Evolutionary conservation across 2,329 filamentous ascomycete species (phyloP), one percentile per base, ranked within the genome.

Genomic region (Metarhizium humberi): DNA sequence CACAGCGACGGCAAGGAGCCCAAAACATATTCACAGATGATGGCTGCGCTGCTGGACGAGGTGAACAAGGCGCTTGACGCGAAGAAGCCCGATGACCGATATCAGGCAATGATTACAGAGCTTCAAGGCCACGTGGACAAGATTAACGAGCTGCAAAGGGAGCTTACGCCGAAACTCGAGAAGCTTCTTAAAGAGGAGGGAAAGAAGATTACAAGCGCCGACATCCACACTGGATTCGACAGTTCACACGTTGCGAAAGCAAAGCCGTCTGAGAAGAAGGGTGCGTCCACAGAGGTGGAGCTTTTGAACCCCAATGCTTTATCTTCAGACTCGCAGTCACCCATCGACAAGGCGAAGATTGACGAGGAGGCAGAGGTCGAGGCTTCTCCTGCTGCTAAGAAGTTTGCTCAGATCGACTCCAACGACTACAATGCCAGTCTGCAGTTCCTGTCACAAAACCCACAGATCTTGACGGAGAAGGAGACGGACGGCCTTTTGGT

Each of bases 11-110:
- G 87, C 62, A 82, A 87, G 68, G 84, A 79, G 65, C 83, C 89
- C 63, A 90, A 89, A 0, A 87, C 86, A 14, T 99, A 96, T 68
- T 94, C 90, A 43, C 90, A 95, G 76, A 99, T 99, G 94, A 92
- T 99, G 87, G 89, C 89, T n/a, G 84, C 86, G n/a, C 73, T 99
- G 64, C 81, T 97, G 20, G 94, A 99, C 65, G 88, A 95, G 71
- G 91, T 97, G 46, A 96, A 96, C 65, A 79, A 82, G 71, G 84
- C 89, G 52, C 78, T 96, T 40, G 88, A 92, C 55, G 88, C 91
- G 67, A 87, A 87, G 71, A 84, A 86, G 58, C 78, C 81, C 0
- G 78, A 81, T 20, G 81, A 86, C 62, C 76, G 88, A 52, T 91
- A 88, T 67, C 77, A 81, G 50, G 86, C 81, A 53, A 96, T 95